Percentiles rank a stretch among this genome's conserved stretches.
Conservation (phyloP, 306 rosid genomes). For the Vachellia collinsii region DNA sequence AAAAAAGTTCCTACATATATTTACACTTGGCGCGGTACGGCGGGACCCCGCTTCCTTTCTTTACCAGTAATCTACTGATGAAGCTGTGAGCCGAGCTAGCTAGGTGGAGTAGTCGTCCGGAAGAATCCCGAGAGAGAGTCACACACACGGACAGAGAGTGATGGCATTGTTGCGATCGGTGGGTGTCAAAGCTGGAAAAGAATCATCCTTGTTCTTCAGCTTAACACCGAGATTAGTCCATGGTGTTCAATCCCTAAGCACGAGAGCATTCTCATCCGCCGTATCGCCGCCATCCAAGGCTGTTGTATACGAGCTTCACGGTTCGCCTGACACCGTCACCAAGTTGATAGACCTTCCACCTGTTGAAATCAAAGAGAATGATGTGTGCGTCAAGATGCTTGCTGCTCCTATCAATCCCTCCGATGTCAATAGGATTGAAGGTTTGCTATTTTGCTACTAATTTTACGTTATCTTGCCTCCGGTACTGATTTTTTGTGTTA, state of each 20-base stretch:
- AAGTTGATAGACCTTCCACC: slow-evolving; percentile 59
- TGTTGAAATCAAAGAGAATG: slow-evolving; percentile 71
- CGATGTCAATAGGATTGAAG: slow-evolving; percentile 86
- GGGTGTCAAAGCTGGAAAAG: slow-evolving; percentile 33
- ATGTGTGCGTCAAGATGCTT: slow-evolving; percentile 86
- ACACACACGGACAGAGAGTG: neutral
- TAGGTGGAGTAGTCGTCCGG: neutral
- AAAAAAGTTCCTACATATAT: too few species aligned
- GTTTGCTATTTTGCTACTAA: slow-evolving; percentile 28
- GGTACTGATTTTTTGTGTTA: neutral
- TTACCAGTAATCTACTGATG: neutral
- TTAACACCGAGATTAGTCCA: slow-evolving; percentile 1
- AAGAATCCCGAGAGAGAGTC: neutral
- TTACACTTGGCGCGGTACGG: too few species aligned
- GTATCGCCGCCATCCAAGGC: slow-evolving; percentile 92
- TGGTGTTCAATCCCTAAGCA: slow-evolving; percentile 31
- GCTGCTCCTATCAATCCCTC: slow-evolving; percentile 94
- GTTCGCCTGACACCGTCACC: slow-evolving; percentile 78
- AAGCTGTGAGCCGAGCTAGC: neutral
- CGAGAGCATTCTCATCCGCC: slow-evolving; percentile 57
- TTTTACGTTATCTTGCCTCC: neutral
- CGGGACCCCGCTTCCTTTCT: neutral
- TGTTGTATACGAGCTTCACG: slow-evolving; percentile 72
- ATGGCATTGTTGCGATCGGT: slow-evolving; percentile 55
- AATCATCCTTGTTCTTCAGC: slow-evolving; percentile 26